phyloP scores from a whole-genome alignment of 2,329 filamentous ascomycete species.

The Graphilbum sp. region DNA sequence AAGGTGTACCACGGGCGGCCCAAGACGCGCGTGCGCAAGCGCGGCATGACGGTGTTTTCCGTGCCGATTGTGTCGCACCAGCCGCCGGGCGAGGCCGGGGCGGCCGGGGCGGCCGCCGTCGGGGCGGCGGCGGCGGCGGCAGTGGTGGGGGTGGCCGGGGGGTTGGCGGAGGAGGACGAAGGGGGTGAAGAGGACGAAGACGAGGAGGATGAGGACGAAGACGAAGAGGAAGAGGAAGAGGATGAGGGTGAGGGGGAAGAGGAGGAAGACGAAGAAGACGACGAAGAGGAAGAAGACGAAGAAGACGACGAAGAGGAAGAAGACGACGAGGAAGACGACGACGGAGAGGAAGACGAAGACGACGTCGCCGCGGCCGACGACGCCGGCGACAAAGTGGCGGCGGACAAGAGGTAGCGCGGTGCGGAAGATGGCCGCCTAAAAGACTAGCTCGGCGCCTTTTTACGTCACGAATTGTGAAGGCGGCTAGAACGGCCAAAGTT shows the following conservation, averaged over 20 bases:
- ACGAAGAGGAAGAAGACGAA: constrained; percentile 3
- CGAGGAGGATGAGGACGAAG: constrained; percentile 1
- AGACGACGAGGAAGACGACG: constrained; percentile 1
- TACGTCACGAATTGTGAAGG: no score
- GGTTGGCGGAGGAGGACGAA: constrained; percentile 1
- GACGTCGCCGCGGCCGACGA: not conserved
- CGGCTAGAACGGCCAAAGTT: no score
- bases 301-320: constrained; percentile 2
- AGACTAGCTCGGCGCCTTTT: no score
- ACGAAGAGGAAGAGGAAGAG: not conserved
- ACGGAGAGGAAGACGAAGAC: constrained; percentile 2
- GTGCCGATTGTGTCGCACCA: constrained; percentile 5
- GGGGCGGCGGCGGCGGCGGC: not conserved
- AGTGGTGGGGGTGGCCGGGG: not conserved
- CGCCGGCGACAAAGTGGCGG: not conserved
- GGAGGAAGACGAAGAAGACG: constrained; percentile 5
- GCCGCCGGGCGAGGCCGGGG: no score
- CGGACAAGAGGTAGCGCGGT: not conserved
- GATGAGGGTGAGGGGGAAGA: constrained; percentile 3
- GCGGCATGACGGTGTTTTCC: constrained; percentile 7
- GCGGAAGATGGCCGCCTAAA: no score
- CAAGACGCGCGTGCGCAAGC: constrained; percentile 6
- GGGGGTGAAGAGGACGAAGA: constrained; percentile 2
- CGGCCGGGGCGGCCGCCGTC: no score
- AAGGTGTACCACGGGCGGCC: constrained; percentile 8